These are phyloP conservation scores for Starmerella powellii DNA, from an alignment of 805 yeast species.

Conservation along the genomic window DNA sequence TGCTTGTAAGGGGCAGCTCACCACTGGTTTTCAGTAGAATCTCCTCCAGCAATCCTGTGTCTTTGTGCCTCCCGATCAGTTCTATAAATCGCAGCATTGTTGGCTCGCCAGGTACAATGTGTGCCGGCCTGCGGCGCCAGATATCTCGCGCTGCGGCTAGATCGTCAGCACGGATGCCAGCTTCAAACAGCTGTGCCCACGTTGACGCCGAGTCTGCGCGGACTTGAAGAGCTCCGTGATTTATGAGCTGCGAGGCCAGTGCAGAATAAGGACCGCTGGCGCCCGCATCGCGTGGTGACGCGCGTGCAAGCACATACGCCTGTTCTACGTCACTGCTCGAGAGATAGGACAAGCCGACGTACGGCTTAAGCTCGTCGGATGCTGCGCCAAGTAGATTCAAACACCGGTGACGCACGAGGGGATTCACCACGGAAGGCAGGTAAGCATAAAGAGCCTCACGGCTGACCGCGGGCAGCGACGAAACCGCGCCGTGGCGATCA, in stretches of 20 bases:
- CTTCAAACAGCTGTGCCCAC: background rate
- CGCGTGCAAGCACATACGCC: no score
- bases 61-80: slow-evolving; percentile 11
- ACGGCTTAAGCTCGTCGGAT: no score
- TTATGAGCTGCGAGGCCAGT: background rate
- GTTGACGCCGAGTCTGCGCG: background rate
- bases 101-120: background rate
- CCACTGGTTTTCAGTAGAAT: background rate
- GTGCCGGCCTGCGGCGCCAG: slow-evolving; percentile 7
- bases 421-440: slow-evolving; percentile 4
- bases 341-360: no score
- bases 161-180: slow-evolving; percentile 1
- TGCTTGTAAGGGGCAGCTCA: slow-evolving; percentile 7
- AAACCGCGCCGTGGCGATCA: background rate
- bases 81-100: slow-evolving; percentile 1
- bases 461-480: slow-evolving; percentile 1
- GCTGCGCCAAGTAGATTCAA: background rate
- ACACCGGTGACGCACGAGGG: slow-evolving; percentile 10
- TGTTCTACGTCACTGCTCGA: no score
- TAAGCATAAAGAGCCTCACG: background rate
- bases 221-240: background rate
- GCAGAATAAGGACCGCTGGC: no score
- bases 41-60: slow-evolving; percentile 1
- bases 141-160: slow-evolving; percentile 3
- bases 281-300: no score